Base-by-base conservation (phyloP, 208 protist genomes). In the Perkinsela sp. region DNA sequence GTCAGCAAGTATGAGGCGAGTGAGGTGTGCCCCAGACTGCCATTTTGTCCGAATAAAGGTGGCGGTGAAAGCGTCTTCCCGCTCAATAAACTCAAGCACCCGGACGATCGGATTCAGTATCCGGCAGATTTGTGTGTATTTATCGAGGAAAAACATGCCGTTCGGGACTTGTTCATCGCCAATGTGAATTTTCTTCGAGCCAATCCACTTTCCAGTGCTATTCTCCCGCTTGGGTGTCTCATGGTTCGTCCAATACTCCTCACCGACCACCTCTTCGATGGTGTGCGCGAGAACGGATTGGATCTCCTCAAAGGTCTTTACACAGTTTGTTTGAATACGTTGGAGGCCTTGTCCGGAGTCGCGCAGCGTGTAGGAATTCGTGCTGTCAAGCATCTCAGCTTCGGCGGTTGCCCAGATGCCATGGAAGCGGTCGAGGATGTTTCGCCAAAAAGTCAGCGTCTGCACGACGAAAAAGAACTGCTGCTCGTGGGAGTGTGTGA, bases 141-240 rank as follows among this genome's bases (percentile, higher is more conserved):
- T 98, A 74, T 97, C 94, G 72, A 98, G 96, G 75, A 98, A 97
- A 69, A 94, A 83, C 31, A 96, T 87, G 1, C 92, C 93, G 75
- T 97, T 97, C n/a, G 95, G 95, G 32, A 98, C 95, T 73, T 96
- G 93, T 70, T 94, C 75, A 75, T 98, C 95, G 66, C 95, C 93
- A 57, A 97, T 80, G 74, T 98, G 95, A 67, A 98, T 90, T 69
- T 83, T 82, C 71, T 92, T 83, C 13, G 84, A 90, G 31, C 87
- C 87, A 2, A 92, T 79, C 87, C 87, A 92, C 68, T 84, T 76
- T 15, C 83, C 84, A 6, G 40, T 22, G n/a, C n/a, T n/a, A n/a
- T n/a, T n/a, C n/a, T n/a, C n/a, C n/a, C n/a, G n/a, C 40, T 57
- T 6, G 13, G 13, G 40, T 22, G 40, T 57, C 13, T 22, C 40